A percentile compares a stretch with the other conserved stretches of the same genome.
Conservation (phyloP, 176 grass and related monocot species). For the Bonia amplexicaulis region DNA sequence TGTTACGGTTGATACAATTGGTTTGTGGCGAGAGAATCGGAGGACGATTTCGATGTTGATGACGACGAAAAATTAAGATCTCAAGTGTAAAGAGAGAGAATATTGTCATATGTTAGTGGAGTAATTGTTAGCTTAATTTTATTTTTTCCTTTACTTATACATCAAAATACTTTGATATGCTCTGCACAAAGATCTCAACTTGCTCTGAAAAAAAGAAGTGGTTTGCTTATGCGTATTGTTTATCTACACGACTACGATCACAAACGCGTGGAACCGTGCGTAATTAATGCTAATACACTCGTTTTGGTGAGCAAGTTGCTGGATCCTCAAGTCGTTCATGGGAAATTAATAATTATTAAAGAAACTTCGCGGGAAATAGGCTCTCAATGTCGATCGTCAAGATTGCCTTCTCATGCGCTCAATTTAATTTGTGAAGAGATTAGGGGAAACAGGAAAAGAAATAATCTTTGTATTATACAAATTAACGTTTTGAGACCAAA, state of each 20-base stretch:
- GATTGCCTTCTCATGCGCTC: not conserved
- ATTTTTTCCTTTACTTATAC: not conserved
- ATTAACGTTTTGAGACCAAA: not conserved
- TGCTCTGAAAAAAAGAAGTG: no score
- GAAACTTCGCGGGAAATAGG: not conserved
- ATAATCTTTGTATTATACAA: not conserved
- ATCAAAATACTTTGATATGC: not conserved
- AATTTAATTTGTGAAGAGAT: not conserved
- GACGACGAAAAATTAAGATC: constrained; percentile 46
- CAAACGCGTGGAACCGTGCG: not conserved
- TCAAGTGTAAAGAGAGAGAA: constrained; percentile 33
- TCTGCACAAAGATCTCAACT: not conserved
- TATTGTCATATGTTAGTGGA: not conserved
- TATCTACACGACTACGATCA: not conserved
- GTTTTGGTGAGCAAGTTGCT: not conserved
- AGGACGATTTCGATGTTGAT: constrained; percentile 30
- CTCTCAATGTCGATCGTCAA: not conserved
- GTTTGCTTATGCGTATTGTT: not conserved
- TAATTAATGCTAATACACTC: not conserved
- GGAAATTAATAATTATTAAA: not conserved
- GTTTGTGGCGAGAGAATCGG: constrained; percentile 6
- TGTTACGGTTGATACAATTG: constrained; percentile 20
- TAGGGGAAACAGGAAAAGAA: not conserved
- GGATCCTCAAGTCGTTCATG: not conserved
- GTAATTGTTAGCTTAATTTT: not conserved